These are phyloP conservation scores for Arthroderma uncinatum DNA, from an alignment of 2,329 filamentous ascomycete genomes.

Conservation along the genomic window DNA sequence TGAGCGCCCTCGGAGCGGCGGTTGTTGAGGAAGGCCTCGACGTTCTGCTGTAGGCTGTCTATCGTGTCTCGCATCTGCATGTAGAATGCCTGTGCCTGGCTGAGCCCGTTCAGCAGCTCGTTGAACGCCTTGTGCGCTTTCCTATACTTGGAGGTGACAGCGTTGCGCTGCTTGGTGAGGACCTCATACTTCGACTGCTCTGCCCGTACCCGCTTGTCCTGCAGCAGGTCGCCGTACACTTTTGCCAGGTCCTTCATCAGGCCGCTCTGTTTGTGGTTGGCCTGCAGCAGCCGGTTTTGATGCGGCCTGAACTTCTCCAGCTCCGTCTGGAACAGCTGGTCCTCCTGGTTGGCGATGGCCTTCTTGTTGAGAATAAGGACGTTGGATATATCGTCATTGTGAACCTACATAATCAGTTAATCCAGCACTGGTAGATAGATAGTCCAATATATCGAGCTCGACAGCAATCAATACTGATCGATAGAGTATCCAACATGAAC, in stretches of 20 bases:
- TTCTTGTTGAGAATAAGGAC: slow-evolving; percentile 98
- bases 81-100: slow-evolving; percentile 87
- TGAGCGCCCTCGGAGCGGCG: slow-evolving; percentile 82
- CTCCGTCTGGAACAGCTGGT: slow-evolving; percentile 84
- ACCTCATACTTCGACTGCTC: slow-evolving; percentile 93
- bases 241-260: slow-evolving; percentile 90
- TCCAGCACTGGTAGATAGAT: neutral
- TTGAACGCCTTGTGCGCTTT: slow-evolving; percentile 86
- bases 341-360: slow-evolving; percentile 82
- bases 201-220: slow-evolving; percentile 84
- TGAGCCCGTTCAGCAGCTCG: slow-evolving; percentile 73
- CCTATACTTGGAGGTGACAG: slow-evolving; percentile 77
- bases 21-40: slow-evolving; percentile 94
- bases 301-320: slow-evolving; percentile 95
- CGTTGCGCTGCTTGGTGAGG: slow-evolving; percentile 69
- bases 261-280: slow-evolving; percentile 87
- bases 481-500: too few relatives aligned
- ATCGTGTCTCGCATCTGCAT: slow-evolving; percentile 91
- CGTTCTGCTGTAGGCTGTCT: slow-evolving; percentile 85
- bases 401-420: slow-evolving; percentile 49
- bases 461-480: too few relatives aligned
- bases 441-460: too few relatives aligned
- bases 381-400: slow-evolving; percentile 94
- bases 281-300: slow-evolving; percentile 80
- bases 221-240: slow-evolving; percentile 74